Percentiles rank a stretch among this genome's conserved stretches.
phyloP scores from a whole-genome alignment of 1,284 basidiomycete genomes.

The Hypsizygus ulmarius region DNA sequence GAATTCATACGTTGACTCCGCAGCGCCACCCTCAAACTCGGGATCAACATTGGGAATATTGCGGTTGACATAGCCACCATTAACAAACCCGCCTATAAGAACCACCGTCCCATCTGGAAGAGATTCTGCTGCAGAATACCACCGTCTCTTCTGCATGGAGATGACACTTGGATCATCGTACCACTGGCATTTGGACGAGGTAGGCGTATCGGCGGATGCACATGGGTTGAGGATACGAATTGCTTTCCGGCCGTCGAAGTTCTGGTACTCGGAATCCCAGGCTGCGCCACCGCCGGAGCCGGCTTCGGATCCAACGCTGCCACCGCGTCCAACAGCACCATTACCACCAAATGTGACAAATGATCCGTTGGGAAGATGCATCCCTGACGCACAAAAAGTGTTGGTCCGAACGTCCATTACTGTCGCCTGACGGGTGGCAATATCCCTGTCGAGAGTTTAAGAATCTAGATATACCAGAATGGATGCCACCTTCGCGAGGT shows the following conservation, averaged over 20 bases:
- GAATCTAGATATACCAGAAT: background rate
- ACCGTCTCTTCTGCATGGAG: constrained; percentile 76
- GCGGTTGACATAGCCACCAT: constrained; percentile 87
- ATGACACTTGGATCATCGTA: constrained; percentile 67
- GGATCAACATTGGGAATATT: constrained; percentile 62
- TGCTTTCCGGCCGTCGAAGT: constrained; percentile 63
- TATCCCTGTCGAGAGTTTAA: constrained; percentile 38
- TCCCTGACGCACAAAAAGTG: constrained; percentile 79
- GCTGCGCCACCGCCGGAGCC: constrained; percentile 44
- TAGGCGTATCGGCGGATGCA: constrained; percentile 48
- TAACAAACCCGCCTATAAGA: constrained; percentile 79
- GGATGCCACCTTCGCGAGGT: no score
- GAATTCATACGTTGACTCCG: constrained; percentile 76
- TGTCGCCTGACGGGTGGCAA: constrained; percentile 46
- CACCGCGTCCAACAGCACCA: constrained; percentile 75
- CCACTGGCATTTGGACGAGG: constrained; percentile 67
- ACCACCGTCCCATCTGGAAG: constrained; percentile 67
- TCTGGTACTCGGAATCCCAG: constrained; percentile 60
- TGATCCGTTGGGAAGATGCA: constrained; percentile 65
- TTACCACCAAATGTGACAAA: constrained; percentile 71
- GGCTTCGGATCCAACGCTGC: constrained; percentile 52
- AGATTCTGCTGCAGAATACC: constrained; percentile 87
- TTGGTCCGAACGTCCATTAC: constrained; percentile 78
- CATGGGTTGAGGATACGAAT: constrained; percentile 81
- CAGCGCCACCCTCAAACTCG: constrained; percentile 33